Evolutionary conservation across 352 stramenopile genomes (phyloP), one percentile per base, ranked within the genome.

Genomic region (Phytophthora foliorum): DNA sequence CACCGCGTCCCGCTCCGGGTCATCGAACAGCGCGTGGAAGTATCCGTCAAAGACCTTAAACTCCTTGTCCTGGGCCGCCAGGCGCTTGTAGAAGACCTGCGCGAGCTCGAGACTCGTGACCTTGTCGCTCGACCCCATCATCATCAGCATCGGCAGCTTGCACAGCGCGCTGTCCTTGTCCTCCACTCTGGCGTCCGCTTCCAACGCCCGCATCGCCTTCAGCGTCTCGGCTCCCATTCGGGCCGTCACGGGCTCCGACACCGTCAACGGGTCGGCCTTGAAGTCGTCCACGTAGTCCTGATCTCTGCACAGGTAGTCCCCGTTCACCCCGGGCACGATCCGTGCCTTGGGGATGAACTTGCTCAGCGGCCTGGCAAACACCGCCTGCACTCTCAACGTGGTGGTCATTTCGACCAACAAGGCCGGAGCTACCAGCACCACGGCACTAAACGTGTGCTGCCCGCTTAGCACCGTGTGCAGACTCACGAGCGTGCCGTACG

Each of bases 21-120:
- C 85, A 52, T 92, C 76, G 45, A 91, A 90, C 6, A 92, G 61
- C n/a, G 75, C 63, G 59, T 93, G 82, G 72, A 77, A 92, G 19
- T 78, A 72, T 2, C 67, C 83, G 9, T 90, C 68, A 36, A 92
- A 84, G 14, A 86, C 24, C 56, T 79, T 80, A 45, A 92, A 84
- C 57, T 81, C 68, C 63, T 93, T 93, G 73, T 93, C 82, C 2
- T 8, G 27, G 38, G 62, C 71, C 5, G 67, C 70, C 13, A 88
- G 34, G 22, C 80, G 57, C 0, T 75, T 63, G 56, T 78, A 86
- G 48, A 93, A 93, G 46, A 72, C 42, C 32, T 81, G 53, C 0
- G 79, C 82, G 14, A 88, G 38, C 24, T 76, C 64, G 14, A 89
- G 51, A 59, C 76, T 88, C 36, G 78, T 86, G 22, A 88, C 69